Base-by-base conservation (phyloP, 2,329 filamentous ascomycete species). In the Esteya vermicola region DNA sequence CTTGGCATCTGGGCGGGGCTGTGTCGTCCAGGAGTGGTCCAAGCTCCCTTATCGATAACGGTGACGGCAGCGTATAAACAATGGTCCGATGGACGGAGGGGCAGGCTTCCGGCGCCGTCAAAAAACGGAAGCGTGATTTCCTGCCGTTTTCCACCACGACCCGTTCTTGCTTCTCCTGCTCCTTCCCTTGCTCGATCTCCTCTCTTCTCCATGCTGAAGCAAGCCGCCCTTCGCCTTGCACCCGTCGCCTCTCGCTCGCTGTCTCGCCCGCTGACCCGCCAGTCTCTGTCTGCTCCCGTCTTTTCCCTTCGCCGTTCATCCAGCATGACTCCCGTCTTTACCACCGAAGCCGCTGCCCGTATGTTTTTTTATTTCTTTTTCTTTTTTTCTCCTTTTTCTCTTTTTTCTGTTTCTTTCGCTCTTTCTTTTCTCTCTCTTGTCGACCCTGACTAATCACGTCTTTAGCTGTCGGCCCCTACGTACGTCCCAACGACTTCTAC, bases 401-500 rank as follows among this genome's bases (percentile, higher is more conserved):
- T 36, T 14, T 32, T 38, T 13, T 6, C n/a, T n/a, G n/a, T n/a
- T n/a, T n/a, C n/a, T n/a, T n/a, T 18, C 3, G 9, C 6, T 16
- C 6, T 28, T 10, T 14, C 9, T 5, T 14, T 28, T 10, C 10
- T 13, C n/a, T 28, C 12, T 10, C 26, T 28, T 14, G 4, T 22
- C 10, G 10, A 14, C 18, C 22, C 6, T 16, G 13, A 21, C 3
- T 22, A 18, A n/a, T 33, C 14, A n/a, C 21, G 4, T 10, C 18
- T 7, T 14, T 42, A 78, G 75, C 72, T 54, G 65, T 73, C 50
- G 75, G 74, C 40, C 74, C 75, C 49, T 79, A 79, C 59, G 74
- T 78, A 64, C 55, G 72, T 8, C 6, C 18, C 14, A 8, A 16
- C 25, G 27, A 31, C 16, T 16, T 8, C 20, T 13, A 8, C 12